Conservation (phyloP, 2,329 filamentous ascomycete genomes). For the Metarhizium guizhouense region DNA sequence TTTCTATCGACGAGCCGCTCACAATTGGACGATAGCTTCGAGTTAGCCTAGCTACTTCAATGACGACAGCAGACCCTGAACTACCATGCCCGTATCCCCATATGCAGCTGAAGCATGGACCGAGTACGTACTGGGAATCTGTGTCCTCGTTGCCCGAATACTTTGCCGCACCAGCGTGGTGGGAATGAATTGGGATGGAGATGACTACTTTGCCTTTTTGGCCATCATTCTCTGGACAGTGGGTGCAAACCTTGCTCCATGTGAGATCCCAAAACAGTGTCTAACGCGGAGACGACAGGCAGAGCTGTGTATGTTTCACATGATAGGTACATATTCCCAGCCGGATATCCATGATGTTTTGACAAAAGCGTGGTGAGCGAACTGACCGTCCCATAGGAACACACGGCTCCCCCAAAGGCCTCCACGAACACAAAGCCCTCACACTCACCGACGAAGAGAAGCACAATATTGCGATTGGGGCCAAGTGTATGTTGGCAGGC, state of each 20-base stretch:
- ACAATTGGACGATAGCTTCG: no score
- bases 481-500: slow-evolving; percentile 23
- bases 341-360: background rate
- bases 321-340: background rate
- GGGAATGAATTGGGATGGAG: slow-evolving; percentile 3
- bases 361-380: background rate
- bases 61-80: no score
- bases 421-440: slow-evolving; percentile 21
- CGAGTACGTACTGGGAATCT: background rate
- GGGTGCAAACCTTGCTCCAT: background rate
- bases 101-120: background rate
- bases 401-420: slow-evolving; percentile 29
- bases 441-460: slow-evolving; percentile 21
- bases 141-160: background rate
- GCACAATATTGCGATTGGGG: slow-evolving; percentile 21
- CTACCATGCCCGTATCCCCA: background rate
- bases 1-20: no score
- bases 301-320: background rate
- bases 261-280: background rate
- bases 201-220: slow-evolving; percentile 1
- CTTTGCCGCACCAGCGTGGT: background rate
- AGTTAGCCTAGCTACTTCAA: no score
- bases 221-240: slow-evolving; percentile 2
- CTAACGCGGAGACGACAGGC: background rate
- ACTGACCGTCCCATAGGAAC: slow-evolving; percentile 16